These are phyloP conservation scores for Lolium rigidum DNA, from an alignment of 176 grass and related monocot species.

Conservation along the genomic window DNA sequence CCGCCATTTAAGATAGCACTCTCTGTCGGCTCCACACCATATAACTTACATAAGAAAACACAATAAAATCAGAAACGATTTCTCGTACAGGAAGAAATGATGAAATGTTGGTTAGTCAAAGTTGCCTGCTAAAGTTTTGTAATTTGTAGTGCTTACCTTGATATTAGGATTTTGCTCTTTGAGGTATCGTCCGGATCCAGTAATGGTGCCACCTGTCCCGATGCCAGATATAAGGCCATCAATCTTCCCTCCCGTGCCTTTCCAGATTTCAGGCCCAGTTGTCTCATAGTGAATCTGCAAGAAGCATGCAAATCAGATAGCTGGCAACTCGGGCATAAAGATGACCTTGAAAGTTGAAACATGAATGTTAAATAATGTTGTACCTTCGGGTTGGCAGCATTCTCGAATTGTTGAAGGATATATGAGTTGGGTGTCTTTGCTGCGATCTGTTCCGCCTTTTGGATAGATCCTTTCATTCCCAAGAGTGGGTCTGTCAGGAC, in stretches of 20 bases:
- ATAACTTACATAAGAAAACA: slow-evolving; percentile 57
- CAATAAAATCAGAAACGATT: slow-evolving; percentile 35
- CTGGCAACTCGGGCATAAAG: neutral
- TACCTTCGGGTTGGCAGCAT: slow-evolving; percentile 91
- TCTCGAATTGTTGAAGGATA: slow-evolving; percentile 94
- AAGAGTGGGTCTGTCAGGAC: neutral
- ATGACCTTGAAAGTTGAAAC: slow-evolving; percentile 8
- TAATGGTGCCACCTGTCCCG: slow-evolving; percentile 90
- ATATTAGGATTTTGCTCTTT: slow-evolving; percentile 77
- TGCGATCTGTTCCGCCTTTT: slow-evolving; percentile 78
- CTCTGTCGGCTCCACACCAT: slow-evolving; percentile 86
- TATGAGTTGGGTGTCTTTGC: slow-evolving; percentile 73
- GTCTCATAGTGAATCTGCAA: slow-evolving; percentile 92
- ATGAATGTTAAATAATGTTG: slow-evolving; percentile 18
- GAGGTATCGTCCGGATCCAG: slow-evolving; percentile 71
- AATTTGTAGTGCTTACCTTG: slow-evolving; percentile 53
- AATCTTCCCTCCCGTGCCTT: slow-evolving; percentile 66
- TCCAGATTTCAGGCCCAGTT: slow-evolving; percentile 96
- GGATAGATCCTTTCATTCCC: slow-evolving; percentile 79
- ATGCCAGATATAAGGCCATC: slow-evolving; percentile 88
- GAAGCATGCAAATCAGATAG: slow-evolving; percentile 37
- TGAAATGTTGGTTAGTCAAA: neutral
- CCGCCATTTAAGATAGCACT: slow-evolving; percentile 85
- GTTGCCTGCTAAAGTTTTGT: neutral
- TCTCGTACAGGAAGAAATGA: slow-evolving; percentile 26